Evolutionary conservation across 352 stramenopile genomes (phyloP).

Genomic region (Blastocystis sp.): DNA sequence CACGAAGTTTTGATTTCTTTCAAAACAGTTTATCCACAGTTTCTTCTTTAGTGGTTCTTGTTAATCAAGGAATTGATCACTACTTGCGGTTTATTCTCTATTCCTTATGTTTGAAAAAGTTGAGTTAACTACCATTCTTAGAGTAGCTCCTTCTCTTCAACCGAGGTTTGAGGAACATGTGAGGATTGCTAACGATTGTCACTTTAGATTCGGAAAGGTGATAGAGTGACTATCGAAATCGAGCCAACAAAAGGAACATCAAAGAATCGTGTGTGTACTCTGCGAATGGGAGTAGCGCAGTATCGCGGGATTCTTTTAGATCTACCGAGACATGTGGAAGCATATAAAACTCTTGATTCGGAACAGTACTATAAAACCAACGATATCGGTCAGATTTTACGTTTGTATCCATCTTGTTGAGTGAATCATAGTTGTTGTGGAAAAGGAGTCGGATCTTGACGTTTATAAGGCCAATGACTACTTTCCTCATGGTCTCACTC

Average conservation of each 20-base stretch:
- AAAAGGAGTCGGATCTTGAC: not conserved
- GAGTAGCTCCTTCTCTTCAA: conserved; percentile 25
- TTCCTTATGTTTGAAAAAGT: conserved; percentile 46
- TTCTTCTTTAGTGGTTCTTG: conserved; percentile 7
- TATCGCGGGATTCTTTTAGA: conserved; percentile 34
- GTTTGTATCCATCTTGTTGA: not conserved
- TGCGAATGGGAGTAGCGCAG: not conserved
- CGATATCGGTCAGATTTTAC: conserved; percentile 36
- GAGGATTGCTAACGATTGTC: not conserved
- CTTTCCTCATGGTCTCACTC: conserved; percentile 31
- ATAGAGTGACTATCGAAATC: not conserved
- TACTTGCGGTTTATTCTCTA: not conserved
- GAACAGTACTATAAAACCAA: conserved; percentile 57
- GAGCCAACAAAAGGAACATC: not conserved
- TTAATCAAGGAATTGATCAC: not conserved
- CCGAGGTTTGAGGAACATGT: conserved; percentile 47
- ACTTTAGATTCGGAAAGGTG: not conserved
- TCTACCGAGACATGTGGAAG: conserved; percentile 32
- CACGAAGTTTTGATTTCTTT: not conserved
- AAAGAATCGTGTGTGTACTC: not conserved
- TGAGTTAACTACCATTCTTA: conserved; percentile 13
- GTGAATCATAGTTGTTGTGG: conserved; percentile 42
- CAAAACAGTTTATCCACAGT: not conserved
- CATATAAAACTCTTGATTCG: conserved; percentile 48
- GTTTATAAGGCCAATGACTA: not conserved